Evolutionary conservation across 306 rosid species (phyloP).

Genomic region (Amphicarpaea edgeworthii): DNA sequence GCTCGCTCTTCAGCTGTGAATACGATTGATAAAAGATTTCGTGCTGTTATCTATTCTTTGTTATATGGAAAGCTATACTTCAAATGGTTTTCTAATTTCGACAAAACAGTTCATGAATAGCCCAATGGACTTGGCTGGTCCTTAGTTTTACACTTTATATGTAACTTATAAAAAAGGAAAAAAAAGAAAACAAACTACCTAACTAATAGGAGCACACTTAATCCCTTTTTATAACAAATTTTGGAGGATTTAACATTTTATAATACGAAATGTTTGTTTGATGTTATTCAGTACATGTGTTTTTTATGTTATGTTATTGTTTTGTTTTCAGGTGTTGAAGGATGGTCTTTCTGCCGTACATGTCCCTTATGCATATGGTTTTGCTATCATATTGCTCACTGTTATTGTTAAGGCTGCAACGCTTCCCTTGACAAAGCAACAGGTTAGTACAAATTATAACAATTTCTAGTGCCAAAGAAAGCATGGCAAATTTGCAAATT

Average conservation of each 20-base stretch:
- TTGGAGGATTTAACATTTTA: slow-evolving; percentile 6
- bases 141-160: not conserved
- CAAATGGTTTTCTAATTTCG: slow-evolving; percentile 27
- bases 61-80: slow-evolving; percentile 13
- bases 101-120: not conserved
- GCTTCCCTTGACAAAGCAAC: slow-evolving; percentile 92
- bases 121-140: not conserved
- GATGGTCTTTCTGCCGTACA: slow-evolving; percentile 84
- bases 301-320: not conserved
- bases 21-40: not conserved
- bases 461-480: slow-evolving; percentile 16
- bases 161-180: not conserved
- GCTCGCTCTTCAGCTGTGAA: slow-evolving; percentile 20
- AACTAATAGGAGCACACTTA: not conserved
- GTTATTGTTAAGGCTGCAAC: slow-evolving; percentile 81
- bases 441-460: slow-evolving; percentile 59
- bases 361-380: slow-evolving; percentile 91
- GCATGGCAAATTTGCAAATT: slow-evolving; percentile 30
- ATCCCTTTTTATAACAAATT: not conserved
- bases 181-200: not conserved
- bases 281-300: slow-evolving; percentile 29
- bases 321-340: slow-evolving; percentile 71
- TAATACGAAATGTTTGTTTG: slow-evolving; percentile 2
- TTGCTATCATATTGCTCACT: slow-evolving; percentile 94
- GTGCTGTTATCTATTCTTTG: not conserved